These are phyloP conservation scores for Penicillium coprophilum DNA, from an alignment of 495 filamentous ascomycete species.

Conservation along the genomic window DNA sequence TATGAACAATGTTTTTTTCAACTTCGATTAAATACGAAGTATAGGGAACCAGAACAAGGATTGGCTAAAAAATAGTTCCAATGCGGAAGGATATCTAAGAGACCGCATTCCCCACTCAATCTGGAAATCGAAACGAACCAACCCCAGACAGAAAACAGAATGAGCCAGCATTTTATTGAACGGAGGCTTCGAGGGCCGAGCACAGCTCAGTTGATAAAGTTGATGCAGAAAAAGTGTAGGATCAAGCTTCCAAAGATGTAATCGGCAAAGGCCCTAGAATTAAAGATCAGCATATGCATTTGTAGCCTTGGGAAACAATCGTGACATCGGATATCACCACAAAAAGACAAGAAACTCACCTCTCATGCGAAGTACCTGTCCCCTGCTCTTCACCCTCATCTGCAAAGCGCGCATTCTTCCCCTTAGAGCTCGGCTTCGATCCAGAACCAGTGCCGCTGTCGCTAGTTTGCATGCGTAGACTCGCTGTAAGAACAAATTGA, in stretches of 20 bases:
- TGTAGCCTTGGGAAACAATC: background rate
- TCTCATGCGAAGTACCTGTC: slow-evolving; percentile 47
- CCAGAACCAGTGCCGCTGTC: slow-evolving; percentile 12
- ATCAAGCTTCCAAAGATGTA: slow-evolving; percentile 92
- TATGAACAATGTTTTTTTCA: background rate
- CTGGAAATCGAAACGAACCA: slow-evolving; percentile 13
- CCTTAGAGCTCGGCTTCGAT: slow-evolving; percentile 34
- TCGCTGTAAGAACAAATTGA: slow-evolving; percentile 93
- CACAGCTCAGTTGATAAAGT: slow-evolving; percentile 86
- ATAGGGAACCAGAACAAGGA: background rate
- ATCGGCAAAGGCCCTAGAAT: slow-evolving; percentile 86
- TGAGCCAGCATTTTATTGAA: slow-evolving; percentile 1
- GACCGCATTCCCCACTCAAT: slow-evolving; percentile 6
- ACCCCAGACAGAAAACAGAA: slow-evolving; percentile 13
- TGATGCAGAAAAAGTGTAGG: slow-evolving; percentile 98
- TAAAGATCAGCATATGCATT: background rate
- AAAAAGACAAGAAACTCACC: slow-evolving; percentile 36
- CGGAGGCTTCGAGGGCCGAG: background rate
- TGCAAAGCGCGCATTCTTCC: slow-evolving; percentile 34
- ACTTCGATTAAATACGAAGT: background rate
- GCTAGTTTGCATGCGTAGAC: slow-evolving; percentile 85
- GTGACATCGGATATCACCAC: background rate
- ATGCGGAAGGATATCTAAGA: slow-evolving; percentile 1
- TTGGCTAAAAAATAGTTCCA: background rate
- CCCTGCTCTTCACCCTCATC: slow-evolving; percentile 30